Evolutionary conservation across 768 basidiomycete species (phyloP).

Genomic region (Amanita pseudoporphyria): DNA sequence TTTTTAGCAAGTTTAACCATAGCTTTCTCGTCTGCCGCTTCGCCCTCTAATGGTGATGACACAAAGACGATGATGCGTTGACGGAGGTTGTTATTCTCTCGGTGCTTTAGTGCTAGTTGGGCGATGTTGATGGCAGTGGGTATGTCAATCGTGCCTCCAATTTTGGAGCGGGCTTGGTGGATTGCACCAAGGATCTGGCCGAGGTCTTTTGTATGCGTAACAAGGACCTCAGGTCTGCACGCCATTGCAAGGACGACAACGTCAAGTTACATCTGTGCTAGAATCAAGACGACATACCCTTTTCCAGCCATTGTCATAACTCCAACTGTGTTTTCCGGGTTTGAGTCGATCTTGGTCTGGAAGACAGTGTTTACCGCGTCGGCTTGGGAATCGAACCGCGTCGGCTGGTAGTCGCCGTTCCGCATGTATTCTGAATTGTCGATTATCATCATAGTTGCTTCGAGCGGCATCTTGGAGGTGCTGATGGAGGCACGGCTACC

Average conservation of each 20-base stretch:
- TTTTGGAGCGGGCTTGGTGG: slow-evolving; percentile 57
- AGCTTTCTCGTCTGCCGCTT: slow-evolving; percentile 62
- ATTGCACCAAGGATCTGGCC: slow-evolving; percentile 83
- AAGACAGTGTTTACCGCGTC: slow-evolving; percentile 89
- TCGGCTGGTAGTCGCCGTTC: slow-evolving; percentile 85
- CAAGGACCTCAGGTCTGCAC: slow-evolving; percentile 84
- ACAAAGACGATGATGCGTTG: slow-evolving; percentile 95
- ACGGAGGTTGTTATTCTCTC: slow-evolving; percentile 96
- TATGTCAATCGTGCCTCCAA: slow-evolving; percentile 79
- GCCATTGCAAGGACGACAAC: too few relatives aligned
- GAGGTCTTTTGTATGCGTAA: slow-evolving; percentile 91
- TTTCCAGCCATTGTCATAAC: slow-evolving; percentile 98
- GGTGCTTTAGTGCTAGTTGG: slow-evolving; percentile 92
- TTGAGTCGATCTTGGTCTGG: slow-evolving; percentile 88
- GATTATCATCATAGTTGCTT: slow-evolving; percentile 96
- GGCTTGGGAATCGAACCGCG: slow-evolving; percentile 82
- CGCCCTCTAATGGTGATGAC: slow-evolving; percentile 74
- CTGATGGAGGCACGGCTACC: too few relatives aligned
- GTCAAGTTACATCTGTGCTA: background rate
- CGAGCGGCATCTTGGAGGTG: slow-evolving; percentile 70
- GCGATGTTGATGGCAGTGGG: slow-evolving; percentile 89
- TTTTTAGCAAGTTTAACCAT: slow-evolving; percentile 92
- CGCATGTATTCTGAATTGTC: slow-evolving; percentile 99
- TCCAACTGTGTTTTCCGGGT: slow-evolving; percentile 96
- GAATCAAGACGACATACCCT: slow-evolving; percentile 43